These are phyloP conservation scores for Ceratocystis harringtonii DNA, from an alignment of 2,329 filamentous ascomycete species.

Conservation along the genomic window DNA sequence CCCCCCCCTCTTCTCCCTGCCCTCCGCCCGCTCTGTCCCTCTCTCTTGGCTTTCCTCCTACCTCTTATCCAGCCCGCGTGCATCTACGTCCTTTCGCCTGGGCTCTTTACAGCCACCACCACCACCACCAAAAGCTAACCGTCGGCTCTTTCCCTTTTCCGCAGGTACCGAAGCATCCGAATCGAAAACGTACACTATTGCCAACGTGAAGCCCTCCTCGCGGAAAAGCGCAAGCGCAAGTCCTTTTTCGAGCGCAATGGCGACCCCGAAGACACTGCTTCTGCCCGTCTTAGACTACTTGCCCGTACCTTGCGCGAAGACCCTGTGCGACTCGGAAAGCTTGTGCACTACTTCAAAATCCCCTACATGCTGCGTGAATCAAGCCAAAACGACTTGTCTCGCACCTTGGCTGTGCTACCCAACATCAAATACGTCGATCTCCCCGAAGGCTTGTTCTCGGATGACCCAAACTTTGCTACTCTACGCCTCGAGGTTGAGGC, in stretches of 20 bases:
- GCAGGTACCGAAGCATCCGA: conserved; percentile 72
- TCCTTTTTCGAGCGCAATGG: conserved; percentile 62
- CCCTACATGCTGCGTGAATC: conserved; percentile 92
- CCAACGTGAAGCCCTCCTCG: conserved; percentile 65
- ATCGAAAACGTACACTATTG: conserved; percentile 95
- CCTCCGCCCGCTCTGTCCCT: neutral
- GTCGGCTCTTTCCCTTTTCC: conserved; percentile 9
- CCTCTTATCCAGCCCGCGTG: neutral
- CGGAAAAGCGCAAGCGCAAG: conserved; percentile 61
- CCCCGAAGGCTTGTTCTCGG: conserved; percentile 72
- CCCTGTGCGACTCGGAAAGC: conserved; percentile 48
- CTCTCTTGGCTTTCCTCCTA: neutral
- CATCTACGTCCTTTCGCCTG: no score
- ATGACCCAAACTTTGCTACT: conserved; percentile 59
- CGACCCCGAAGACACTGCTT: conserved; percentile 65
- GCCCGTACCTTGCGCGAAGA: conserved; percentile 71
- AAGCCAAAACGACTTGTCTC: conserved; percentile 67
- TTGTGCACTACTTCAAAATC: conserved; percentile 68
- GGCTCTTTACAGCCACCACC: no score
- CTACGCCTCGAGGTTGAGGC: conserved; percentile 74
- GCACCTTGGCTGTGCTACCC: conserved; percentile 69
- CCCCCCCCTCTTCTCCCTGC: neutral
- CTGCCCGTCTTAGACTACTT: conserved; percentile 60
- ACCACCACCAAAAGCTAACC: neutral
- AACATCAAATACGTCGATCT: conserved; percentile 82